A percentile compares a stretch with the other conserved stretches of the same genome.
Conservation (phyloP, 169 alveolate genomes). For the Eimeria sp. region DNA sequence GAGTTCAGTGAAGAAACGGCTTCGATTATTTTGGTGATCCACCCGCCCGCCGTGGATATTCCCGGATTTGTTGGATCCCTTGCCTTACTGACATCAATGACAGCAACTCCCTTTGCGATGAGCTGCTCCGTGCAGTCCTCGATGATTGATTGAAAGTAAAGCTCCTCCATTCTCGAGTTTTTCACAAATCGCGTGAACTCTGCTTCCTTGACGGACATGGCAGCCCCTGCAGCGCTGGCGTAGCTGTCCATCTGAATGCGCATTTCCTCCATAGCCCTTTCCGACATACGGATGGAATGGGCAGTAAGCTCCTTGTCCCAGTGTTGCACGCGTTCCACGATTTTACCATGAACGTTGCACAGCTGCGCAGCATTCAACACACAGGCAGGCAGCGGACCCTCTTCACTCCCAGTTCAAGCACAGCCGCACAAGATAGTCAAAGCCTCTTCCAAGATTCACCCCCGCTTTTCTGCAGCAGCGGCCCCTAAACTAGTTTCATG, state of each 20-base stretch:
- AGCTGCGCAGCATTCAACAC: constrained; percentile 24
- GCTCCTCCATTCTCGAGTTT: constrained; percentile 64
- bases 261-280: constrained; percentile 76
- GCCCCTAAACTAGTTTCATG: neutral
- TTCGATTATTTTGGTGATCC: constrained; percentile 62
- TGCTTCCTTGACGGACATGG: constrained; percentile 62
- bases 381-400: neutral
- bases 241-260: constrained; percentile 67
- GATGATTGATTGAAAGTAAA: constrained; percentile 56
- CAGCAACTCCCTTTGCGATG: constrained; percentile 36
- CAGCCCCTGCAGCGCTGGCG: constrained; percentile 68
- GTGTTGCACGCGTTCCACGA: constrained; percentile 55
- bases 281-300: constrained; percentile 63
- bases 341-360: constrained; percentile 43
- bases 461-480: neutral
- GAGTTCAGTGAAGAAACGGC: constrained; percentile 38
- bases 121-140: constrained; percentile 61
- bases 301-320: constrained; percentile 62
- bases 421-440: neutral
- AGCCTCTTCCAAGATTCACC: neutral
- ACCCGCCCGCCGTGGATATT: constrained; percentile 44
- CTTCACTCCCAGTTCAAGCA: neutral
- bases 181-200: constrained; percentile 71
- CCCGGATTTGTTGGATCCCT: constrained; percentile 72
- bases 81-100: constrained; percentile 66